Base-by-base conservation (phyloP, 75 land plant genomes). In the Pinus albicaulis region DNA sequence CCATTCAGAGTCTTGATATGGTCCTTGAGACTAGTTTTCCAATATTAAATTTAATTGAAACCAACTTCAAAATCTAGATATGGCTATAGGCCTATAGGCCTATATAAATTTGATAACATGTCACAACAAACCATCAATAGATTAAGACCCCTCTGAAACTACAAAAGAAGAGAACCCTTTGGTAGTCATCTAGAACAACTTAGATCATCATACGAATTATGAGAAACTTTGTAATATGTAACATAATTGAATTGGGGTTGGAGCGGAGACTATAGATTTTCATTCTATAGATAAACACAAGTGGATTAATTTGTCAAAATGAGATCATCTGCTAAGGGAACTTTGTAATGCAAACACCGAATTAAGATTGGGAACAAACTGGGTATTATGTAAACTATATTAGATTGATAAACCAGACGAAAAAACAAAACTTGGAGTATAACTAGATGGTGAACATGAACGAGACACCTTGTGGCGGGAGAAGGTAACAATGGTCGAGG, bases 1-100 rank as follows among this genome's bases (percentile, higher is more conserved):
- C 70, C 70, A 66, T 63, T 66, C 70, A 63, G 66, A 28, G 31
- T 63, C 36, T 19, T 19, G n/a, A 63, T 63, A 63, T 63, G 34
- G 26, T 15, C 3, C 36, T 63, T 63, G 31, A 5, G 15, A 41
- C 44, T 41, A 41, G 6, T 41, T 28, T 63, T 28, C 24, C 15
- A 63, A 28, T 28, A 4, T 17, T 26, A 15, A 63, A 63, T 28
- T 26, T 17, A 28, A 28, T 34, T 7, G 16, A 14, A 63, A 26
- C 36, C 26, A 63, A 14, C 15, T 63, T 15, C 31, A 28, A 15
- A 12, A 14, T 61, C 34, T 34, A 14, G 3, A 61, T 11, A 63
- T 15, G 17, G 19, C 34, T 3, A 19, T 24, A 26, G n/a, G n/a
- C n/a, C n/a, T n/a, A n/a, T n/a, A n/a, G 14, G 31, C 15, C 31